A percentile compares a stretch with the other conserved stretches of the same genome.
Conservation (phyloP, 345 rosid genomes). For the Melaleuca alternifolia region DNA sequence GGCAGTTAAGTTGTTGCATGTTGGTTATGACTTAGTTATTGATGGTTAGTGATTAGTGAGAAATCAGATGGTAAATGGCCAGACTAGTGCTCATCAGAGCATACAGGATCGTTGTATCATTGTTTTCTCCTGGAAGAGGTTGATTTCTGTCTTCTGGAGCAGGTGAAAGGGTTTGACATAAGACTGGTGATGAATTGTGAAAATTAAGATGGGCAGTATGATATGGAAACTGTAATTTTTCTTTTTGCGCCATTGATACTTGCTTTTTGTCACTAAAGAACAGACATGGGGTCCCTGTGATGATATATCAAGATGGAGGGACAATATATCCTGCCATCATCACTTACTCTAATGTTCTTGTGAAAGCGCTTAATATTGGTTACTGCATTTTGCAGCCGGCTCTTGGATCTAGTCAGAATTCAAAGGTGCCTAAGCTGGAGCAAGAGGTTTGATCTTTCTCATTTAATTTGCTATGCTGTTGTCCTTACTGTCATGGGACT, state of each 20-base stretch:
- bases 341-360: neutral
- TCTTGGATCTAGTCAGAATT: neutral
- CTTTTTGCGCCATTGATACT: neutral
- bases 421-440: neutral
- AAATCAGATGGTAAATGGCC: neutral
- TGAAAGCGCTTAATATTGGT: neutral
- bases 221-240: neutral
- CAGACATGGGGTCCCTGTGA: neutral
- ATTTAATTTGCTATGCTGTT: neutral
- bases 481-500: neutral
- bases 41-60: neutral
- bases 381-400: neutral
- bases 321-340: neutral
- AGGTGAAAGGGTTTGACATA: neutral
- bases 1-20: neutral
- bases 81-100: neutral
- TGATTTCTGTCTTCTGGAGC: neutral
- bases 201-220: neutral
- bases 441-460: neutral
- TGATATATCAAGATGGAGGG: neutral
- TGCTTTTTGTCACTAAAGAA: neutral
- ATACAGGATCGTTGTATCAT: neutral
- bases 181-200: neutral
- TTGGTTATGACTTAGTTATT: neutral
- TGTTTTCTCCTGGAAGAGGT: neutral